Percentiles rank a stretch among this genome's conserved stretches.
Conservation (phyloP, 371 early-diverging fungal genomes). For the Mucor ambiguus region DNA sequence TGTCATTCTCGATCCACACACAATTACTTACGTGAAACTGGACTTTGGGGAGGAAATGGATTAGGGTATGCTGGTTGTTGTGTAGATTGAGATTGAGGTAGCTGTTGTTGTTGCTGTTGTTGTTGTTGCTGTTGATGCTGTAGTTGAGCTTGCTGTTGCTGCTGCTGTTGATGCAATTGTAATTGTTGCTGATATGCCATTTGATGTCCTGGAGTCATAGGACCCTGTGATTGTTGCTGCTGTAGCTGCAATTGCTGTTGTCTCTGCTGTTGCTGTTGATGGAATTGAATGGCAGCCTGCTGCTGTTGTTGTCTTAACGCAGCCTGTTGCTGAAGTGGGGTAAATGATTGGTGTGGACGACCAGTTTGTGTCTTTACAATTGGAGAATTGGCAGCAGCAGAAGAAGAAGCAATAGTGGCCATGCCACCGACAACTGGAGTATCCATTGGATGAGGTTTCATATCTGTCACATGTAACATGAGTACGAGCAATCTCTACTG, state of each 20-base stretch:
- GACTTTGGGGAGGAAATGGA: slow-evolving; percentile 25
- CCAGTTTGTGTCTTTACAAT: slow-evolving; percentile 32
- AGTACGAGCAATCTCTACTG: not conserved
- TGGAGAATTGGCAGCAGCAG: slow-evolving; percentile 21
- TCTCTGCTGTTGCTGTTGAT: slow-evolving; percentile 21
- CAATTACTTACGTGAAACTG: slow-evolving; percentile 17
- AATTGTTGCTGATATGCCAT: slow-evolving; percentile 9
- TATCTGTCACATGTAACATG: not conserved
- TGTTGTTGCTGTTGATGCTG: slow-evolving; percentile 17
- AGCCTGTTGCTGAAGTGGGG: slow-evolving; percentile 20
- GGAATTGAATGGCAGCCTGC: slow-evolving; percentile 20
- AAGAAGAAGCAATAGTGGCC: not conserved
- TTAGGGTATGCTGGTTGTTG: slow-evolving; percentile 18
- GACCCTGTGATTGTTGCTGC: slow-evolving; percentile 21
- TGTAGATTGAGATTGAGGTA: slow-evolving; percentile 20
- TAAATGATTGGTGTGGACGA: slow-evolving; percentile 7
- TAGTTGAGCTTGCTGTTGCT: slow-evolving; percentile 11
- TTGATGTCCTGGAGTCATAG: slow-evolving; percentile 8
- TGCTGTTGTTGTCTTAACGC: slow-evolving; percentile 25
- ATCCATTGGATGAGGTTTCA: slow-evolving; percentile 10
- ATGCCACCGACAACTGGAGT: not conserved
- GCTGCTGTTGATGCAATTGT: slow-evolving; percentile 21
- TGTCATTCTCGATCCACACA: not conserved
- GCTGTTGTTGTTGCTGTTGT: slow-evolving; percentile 16
- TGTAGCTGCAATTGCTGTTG: slow-evolving; percentile 22